phyloP scores from a whole-genome alignment of 768 basidiomycete species.

The Phylloporus rhodoxanthus region DNA sequence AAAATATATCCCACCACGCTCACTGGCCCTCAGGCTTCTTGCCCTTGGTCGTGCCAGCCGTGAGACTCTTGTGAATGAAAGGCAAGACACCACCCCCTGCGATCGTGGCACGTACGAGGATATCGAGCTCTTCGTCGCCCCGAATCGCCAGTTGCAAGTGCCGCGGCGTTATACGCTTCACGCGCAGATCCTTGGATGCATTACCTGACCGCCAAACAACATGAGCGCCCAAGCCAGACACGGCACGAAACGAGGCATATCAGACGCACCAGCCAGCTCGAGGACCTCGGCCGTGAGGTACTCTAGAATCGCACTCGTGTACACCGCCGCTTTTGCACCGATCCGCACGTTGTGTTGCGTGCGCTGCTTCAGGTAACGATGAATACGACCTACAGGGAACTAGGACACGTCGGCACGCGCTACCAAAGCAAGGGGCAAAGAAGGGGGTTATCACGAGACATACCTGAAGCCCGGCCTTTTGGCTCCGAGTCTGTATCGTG shows the following conservation, averaged over 20 bases:
- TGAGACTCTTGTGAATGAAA: conserved; percentile 84
- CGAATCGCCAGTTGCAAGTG: conserved; percentile 95
- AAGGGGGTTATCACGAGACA: conserved; percentile 9
- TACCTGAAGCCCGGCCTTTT: conserved; percentile 86
- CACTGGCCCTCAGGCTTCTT: conserved; percentile 38
- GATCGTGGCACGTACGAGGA: conserved; percentile 88
- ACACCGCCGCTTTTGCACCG: conserved; percentile 96
- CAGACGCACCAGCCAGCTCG: conserved; percentile 78
- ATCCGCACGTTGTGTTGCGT: conserved; percentile 94
- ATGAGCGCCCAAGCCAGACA: neutral
- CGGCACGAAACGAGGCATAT: neutral
- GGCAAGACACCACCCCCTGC: conserved; percentile 85
- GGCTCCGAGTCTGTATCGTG: conserved; percentile 63
- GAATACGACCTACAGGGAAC: conserved; percentile 98
- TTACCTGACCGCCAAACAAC: conserved; percentile 52
- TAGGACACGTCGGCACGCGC: conserved; percentile 24
- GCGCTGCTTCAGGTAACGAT: conserved; percentile 87
- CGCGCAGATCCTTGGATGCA: conserved; percentile 94
- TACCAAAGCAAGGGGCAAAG: neutral
- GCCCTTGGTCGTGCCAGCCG: conserved; percentile 42
- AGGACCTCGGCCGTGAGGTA: conserved; percentile 95
- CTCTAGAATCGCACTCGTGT: conserved; percentile 93
- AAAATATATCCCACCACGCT: neutral
- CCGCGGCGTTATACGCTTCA: conserved; percentile 94
- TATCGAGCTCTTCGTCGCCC: conserved; percentile 96